A percentile compares a stretch with the other conserved stretches of the same genome.
phyloP scores from a whole-genome alignment of 1,284 basidiomycete genomes.

The Rhizoctonia solani region DNA sequence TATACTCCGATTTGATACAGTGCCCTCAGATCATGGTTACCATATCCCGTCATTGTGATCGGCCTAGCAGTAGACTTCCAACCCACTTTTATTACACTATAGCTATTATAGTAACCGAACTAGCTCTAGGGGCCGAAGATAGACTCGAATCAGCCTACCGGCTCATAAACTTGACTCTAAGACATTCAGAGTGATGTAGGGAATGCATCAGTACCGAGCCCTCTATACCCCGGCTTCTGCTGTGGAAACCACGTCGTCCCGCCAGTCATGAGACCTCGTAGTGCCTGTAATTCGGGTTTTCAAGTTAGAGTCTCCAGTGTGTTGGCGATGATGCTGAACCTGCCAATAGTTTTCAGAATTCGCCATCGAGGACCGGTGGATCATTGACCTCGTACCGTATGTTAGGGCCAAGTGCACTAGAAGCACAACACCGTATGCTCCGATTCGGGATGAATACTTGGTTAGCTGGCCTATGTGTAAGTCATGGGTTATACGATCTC shows the following conservation, averaged over 20 bases:
- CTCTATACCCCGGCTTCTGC: background rate
- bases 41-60: constrained; percentile 19
- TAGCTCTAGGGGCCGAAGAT: constrained; percentile 7
- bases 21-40: constrained; percentile 30
- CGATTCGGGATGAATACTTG: constrained; percentile 3
- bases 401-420: constrained; percentile 25
- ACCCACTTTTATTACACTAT: constrained; percentile 10
- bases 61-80: constrained; percentile 16
- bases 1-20: constrained; percentile 12
- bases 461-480: constrained; percentile 2
- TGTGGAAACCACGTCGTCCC: constrained; percentile 23
- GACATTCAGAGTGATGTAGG: constrained; percentile 12
- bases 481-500: constrained; percentile 12
- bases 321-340: constrained; percentile 21
- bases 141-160: constrained; percentile 3
- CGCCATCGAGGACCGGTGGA: constrained; percentile 11
- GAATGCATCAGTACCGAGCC: background rate
- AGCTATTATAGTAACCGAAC: constrained; percentile 14
- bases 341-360: constrained; percentile 5
- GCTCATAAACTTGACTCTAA: constrained; percentile 13
- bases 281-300: constrained; percentile 18
- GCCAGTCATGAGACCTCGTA: constrained; percentile 30
- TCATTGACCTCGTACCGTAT: background rate
- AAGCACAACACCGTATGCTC: constrained; percentile 26
- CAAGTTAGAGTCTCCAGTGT: constrained; percentile 29